Evolutionary conservation across 2,329 filamentous ascomycete genomes (phyloP).

Genomic region (Aspergillus japonicus): DNA sequence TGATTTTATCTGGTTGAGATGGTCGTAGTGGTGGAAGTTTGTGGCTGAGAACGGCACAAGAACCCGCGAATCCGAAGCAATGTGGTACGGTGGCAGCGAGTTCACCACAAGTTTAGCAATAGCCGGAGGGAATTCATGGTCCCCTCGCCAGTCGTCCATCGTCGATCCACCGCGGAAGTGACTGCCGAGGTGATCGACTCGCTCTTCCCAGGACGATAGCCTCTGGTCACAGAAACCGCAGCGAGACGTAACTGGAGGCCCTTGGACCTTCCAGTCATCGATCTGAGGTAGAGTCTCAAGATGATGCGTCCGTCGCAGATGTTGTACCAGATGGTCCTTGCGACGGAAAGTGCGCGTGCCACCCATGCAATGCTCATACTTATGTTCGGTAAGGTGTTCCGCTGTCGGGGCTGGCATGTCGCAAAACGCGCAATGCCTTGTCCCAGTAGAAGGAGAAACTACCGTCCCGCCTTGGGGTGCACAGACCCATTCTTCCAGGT

Average conservation of each 20-base stretch:
- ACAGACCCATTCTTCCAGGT: conserved; percentile 12
- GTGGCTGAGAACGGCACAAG: conserved; percentile 21
- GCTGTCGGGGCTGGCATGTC: conserved; percentile 5
- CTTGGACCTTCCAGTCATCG: conserved; percentile 15
- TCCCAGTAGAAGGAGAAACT: background rate
- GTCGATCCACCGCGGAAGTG: conserved; percentile 16
- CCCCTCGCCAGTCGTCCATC: conserved; percentile 18
- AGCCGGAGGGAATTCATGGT: conserved; percentile 17
- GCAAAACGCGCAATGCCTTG: conserved; percentile 11
- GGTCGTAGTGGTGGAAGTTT: conserved; percentile 7
- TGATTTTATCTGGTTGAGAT: conserved; percentile 17
- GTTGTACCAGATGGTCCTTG: conserved; percentile 17
- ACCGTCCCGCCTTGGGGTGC: conserved; percentile 7
- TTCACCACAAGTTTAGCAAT: conserved; percentile 17
- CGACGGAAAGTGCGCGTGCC: conserved; percentile 9
- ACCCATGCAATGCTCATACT: conserved; percentile 7
- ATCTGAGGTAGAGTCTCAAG: conserved; percentile 6
- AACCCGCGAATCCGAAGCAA: conserved; percentile 16
- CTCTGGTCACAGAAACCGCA: conserved; percentile 16
- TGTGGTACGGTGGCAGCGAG: conserved; percentile 20
- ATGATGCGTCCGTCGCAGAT: conserved; percentile 9
- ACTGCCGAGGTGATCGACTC: conserved; percentile 8
- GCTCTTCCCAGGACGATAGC: conserved; percentile 4
- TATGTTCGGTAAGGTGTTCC: conserved; percentile 11
- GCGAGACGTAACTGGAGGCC: conserved; percentile 6